These are phyloP conservation scores for Fraxinus dipetala DNA, from an alignment of 305 asterid genomes.

Conservation along the genomic window DNA sequence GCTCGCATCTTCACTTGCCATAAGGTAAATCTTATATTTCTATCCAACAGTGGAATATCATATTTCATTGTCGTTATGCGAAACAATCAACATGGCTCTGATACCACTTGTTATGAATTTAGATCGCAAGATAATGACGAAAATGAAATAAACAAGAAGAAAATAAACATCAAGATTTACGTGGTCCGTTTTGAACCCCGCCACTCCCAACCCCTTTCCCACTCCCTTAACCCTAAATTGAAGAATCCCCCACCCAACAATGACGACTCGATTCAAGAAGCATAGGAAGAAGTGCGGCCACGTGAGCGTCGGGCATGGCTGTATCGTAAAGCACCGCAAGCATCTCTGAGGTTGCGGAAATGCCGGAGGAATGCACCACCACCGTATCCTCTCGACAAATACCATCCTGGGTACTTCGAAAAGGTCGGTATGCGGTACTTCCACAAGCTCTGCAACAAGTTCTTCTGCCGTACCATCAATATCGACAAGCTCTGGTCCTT, in stretches of 20 bases:
- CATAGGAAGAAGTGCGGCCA: slow-evolving; percentile 20
- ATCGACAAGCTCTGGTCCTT: background rate
- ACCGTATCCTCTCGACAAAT: background rate
- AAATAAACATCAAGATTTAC: too few relatives aligned
- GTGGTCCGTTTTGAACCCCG: too few relatives aligned
- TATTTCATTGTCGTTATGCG: too few relatives aligned
- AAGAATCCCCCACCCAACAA: background rate
- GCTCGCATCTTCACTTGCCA: too few relatives aligned
- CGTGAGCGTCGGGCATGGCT: slow-evolving; percentile 9
- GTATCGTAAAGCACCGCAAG: background rate
- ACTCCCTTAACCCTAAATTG: too few relatives aligned
- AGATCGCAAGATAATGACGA: too few relatives aligned
- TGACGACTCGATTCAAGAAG: slow-evolving; percentile 6
- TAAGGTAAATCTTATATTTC: too few relatives aligned
- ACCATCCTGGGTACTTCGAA: background rate
- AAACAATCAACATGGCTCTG: too few relatives aligned
- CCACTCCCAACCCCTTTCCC: background rate
- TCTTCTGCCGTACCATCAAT: background rate
- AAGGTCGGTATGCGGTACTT: background rate
- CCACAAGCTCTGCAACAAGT: slow-evolving; percentile 17
- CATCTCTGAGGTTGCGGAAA: background rate
- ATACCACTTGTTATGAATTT: too few relatives aligned
- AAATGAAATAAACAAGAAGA: too few relatives aligned
- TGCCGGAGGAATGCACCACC: slow-evolving; percentile 18
- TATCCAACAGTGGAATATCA: too few relatives aligned